Evolutionary conservation across 805 yeast genomes (phyloP), one percentile per base, ranked within the genome.

Genomic region (Lachancea sp.): DNA sequence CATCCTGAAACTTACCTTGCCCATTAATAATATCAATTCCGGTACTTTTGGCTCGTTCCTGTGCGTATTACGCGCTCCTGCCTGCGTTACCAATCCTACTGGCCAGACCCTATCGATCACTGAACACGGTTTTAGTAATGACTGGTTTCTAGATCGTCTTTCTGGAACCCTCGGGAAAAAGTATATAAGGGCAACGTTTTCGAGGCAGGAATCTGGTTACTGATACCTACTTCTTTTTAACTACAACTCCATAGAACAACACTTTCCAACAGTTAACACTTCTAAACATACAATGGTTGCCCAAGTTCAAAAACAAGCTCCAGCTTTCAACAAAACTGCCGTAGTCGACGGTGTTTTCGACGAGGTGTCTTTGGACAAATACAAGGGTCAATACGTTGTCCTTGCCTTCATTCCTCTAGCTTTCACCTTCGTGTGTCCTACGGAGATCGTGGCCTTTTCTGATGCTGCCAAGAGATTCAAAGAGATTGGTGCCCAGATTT

Each of bases 361-460:
- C 75, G 97, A 92, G 63, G 76, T 92, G 57, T 75, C 95, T 47
- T 80, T 92, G 57, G 97, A 90, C 61, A 83, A 86, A 71, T 92
- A 82, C 85, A 82, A 82, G 74, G 98, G 98, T 64, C 86, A 92
- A 72, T 92, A 97, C 95, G 96, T 92, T 55, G 71, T 92, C 52
- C 77, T 92, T 61, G 97, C 94, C 49, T 92, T 92, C 75, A 83
- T 92, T 67, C 99, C 98, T 69, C 74, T 90, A 78, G 98, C 98
- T 39, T 92, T 92, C 89, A 92, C 99, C 47, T 92, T 92, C 58
- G 97, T 92, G 50, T 92, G 98, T 74, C 98, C 99, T 69, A 92
- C 98, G 55, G 97, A 92, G 77, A 89, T 92, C 75, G 81, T 92
- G 70, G 97, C 97, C 56, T 92, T 88, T 83, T 85, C 96, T 50